Conservation (phyloP, 2,329 filamentous ascomycete genomes). For the Penicillium concentricum region DNA sequence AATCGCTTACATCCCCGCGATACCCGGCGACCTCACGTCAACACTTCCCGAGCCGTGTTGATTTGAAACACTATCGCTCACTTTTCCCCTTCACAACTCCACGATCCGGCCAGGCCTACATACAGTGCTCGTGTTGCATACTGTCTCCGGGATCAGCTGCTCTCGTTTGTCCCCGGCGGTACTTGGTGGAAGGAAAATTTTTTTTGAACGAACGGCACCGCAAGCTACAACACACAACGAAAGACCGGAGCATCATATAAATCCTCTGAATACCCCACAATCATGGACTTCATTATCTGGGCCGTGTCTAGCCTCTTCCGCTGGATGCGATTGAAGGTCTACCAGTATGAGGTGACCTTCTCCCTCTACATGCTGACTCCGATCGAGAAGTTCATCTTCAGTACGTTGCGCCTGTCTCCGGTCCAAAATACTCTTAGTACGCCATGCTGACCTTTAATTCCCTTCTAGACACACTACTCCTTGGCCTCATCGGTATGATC, state of each 20-base stretch:
- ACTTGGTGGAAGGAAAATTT: neutral
- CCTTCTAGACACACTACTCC: conserved; percentile 77
- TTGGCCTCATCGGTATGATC: conserved; percentile 83
- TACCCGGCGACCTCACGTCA: neutral
- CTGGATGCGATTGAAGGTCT: conserved; percentile 92
- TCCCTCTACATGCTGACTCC: conserved; percentile 96
- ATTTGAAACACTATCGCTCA: neutral
- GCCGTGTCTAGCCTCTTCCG: conserved; percentile 60
- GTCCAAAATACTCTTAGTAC: neutral
- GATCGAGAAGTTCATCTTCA: conserved; percentile 95
- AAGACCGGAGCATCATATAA: neutral
- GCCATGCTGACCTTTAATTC: conserved; percentile 2
- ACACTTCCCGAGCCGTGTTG: neutral
- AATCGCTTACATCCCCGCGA: neutral
- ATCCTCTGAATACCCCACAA: conserved; percentile 2
- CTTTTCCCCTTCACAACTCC: neutral
- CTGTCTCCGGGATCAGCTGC: neutral
- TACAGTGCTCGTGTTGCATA: neutral
- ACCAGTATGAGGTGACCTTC: conserved; percentile 97
- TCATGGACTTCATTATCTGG: conserved; percentile 33
- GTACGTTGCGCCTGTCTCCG: conserved; percentile 55
- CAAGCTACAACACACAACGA: neutral
- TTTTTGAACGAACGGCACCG: neutral
- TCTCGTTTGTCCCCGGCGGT: too few relatives aligned
- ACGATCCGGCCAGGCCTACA: neutral